These are phyloP conservation scores for Colletotrichum siamense DNA, from an alignment of 2,329 filamentous ascomycete genomes.

Conservation along the genomic window DNA sequence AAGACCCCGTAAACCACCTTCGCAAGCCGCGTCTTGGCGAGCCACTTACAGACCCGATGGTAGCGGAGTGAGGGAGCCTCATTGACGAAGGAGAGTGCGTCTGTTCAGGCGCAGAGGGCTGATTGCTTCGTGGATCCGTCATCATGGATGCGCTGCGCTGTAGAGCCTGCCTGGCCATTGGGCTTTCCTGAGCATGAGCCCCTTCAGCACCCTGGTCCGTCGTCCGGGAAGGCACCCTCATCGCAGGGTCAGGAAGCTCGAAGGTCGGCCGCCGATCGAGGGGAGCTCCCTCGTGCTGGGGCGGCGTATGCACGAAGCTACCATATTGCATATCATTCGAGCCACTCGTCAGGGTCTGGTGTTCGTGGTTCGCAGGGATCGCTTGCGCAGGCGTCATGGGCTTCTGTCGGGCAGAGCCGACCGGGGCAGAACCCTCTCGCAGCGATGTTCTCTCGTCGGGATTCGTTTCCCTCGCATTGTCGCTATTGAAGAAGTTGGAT, in stretches of 20 bases:
- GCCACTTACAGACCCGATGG: background rate
- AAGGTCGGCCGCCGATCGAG: conserved; percentile 36
- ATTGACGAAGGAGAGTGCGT: background rate
- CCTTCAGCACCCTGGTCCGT: conserved; percentile 24
- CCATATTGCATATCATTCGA: conserved; percentile 54
- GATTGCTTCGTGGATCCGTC: background rate
- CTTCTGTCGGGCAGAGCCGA: conserved; percentile 24
- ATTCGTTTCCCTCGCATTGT: background rate
- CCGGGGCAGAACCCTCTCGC: conserved; percentile 30
- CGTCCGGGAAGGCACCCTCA: conserved; percentile 43
- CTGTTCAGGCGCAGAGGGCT: background rate
- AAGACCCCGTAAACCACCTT: conserved; percentile 45
- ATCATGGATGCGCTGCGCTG: conserved; percentile 41
- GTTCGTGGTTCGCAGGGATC: conserved; percentile 36
- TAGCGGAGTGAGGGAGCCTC: conserved; percentile 7
- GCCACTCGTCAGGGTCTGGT: conserved; percentile 43
- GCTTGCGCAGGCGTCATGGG: conserved; percentile 24
- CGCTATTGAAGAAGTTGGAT: background rate
- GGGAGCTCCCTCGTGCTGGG: conserved; percentile 30
- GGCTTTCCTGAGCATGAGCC: conserved; percentile 13
- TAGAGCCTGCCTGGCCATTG: conserved; percentile 30
- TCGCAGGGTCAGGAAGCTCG: conserved; percentile 59
- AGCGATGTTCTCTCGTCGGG: conserved; percentile 26
- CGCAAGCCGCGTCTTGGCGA: conserved; percentile 30
- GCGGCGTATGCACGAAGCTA: conserved; percentile 55